Conservation (phyloP, 2,329 filamentous ascomycete species). For the Stemphylium beticola region DNA sequence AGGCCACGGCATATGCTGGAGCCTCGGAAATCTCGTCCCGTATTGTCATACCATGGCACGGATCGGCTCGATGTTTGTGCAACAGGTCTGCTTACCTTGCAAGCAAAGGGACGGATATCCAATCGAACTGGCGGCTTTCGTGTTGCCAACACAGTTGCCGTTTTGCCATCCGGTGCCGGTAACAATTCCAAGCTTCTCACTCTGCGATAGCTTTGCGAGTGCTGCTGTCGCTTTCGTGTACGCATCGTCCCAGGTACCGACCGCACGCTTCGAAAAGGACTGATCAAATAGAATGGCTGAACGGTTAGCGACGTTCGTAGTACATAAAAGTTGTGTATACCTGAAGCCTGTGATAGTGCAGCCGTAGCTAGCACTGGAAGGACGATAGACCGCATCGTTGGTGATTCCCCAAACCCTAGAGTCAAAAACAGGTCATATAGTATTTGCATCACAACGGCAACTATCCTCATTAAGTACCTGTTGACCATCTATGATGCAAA, state of each 20-base stretch:
- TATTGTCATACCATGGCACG: neutral
- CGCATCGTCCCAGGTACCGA: constrained; percentile 47
- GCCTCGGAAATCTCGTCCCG: neutral
- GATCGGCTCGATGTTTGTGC: neutral
- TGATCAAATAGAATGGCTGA: constrained; percentile 31
- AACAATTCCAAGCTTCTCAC: constrained; percentile 51
- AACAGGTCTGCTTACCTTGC: constrained; percentile 40
- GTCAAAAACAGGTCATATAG: constrained; percentile 1
- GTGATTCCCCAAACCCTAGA: neutral
- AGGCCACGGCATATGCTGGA: neutral
- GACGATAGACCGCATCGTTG: constrained; percentile 37
- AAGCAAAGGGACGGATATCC: constrained; percentile 48
- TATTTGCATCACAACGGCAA: constrained; percentile 4
- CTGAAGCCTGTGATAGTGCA: constrained; percentile 27
- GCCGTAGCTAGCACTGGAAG: constrained; percentile 32
- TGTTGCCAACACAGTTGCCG: constrained; percentile 48
- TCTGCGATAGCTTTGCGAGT: constrained; percentile 47
- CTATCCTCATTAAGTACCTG: constrained; percentile 30
- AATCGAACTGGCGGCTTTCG: constrained; percentile 42
- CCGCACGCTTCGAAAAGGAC: constrained; percentile 28
- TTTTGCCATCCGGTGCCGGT: constrained; percentile 44
- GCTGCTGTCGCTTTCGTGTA: constrained; percentile 50
- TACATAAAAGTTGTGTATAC: constrained; percentile 13
- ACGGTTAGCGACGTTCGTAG: constrained; percentile 3
- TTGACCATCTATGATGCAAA: constrained; percentile 1